Evolutionary conservation across 805 yeast genomes (phyloP), one percentile per base, ranked within the genome.

Genomic region (Isabelozyma pseudorhagii): DNA sequence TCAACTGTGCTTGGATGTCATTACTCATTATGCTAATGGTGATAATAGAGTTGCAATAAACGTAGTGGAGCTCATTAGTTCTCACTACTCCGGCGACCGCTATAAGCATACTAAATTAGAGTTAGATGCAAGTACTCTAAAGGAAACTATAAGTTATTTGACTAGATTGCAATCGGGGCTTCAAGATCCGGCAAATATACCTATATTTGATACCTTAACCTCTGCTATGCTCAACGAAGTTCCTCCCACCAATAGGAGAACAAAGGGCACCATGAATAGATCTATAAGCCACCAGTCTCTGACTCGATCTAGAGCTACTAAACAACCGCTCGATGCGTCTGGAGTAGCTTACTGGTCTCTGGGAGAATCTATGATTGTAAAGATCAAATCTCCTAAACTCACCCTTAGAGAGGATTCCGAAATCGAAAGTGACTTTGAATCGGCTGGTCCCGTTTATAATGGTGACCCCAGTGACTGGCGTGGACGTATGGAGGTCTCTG

Each of bases 21-120:
- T 73, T 1, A 54, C 59, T 0, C 47, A 44, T 5, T 43, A 46
- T 15, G 56, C 64, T 15, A 46, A 47, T 21, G 75, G 76, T 4
- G 78, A 72, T 47, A 56, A 71, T 15, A 52, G 78, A 27, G 54
- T 53, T 13, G 68, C 72, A 8, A 62, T 73, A 15, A 71, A 66
- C 45, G 44, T 63, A 34, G 50, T 74, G 3, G 74, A 71, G 52
- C 48, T 70, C 8, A 42, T 67, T 10, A 64, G 74, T 46, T 40
- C 55, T 1, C 48, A 51, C 38, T 53, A 48, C 44, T 52, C 42
- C 10, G 48, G 38, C 3, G 48, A 34, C 1, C 13, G 25, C 13
- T 14, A 36, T 13, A 15, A 5, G 4, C 11, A 21, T 21, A 28
- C 27, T 29, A n/a, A 11, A 10, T 47, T 46, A 3, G 17, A 15